A percentile compares a stretch with the other conserved stretches of the same genome.
Conservation (phyloP, 306 rosid species). For the Malus orientalis region DNA sequence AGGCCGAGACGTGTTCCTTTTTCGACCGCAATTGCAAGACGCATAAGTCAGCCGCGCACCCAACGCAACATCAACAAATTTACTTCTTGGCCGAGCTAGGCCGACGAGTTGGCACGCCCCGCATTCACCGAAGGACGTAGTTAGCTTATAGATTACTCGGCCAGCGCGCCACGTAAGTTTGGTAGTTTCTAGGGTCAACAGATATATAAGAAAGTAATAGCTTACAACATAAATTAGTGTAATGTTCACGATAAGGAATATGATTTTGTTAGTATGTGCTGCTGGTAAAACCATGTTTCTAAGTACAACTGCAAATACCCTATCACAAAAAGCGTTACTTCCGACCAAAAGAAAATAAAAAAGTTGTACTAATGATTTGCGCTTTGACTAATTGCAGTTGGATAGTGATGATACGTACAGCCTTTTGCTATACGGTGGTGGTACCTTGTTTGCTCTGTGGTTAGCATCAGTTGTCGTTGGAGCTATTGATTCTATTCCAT, state of each 20-base stretch:
- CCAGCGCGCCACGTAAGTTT: too few relatives aligned
- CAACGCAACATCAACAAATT: too few relatives aligned
- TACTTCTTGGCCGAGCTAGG: too few relatives aligned
- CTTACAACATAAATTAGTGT: background rate
- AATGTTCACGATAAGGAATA: background rate
- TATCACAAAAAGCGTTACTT: background rate
- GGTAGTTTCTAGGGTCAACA: too few relatives aligned
- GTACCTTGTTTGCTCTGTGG: slow-evolving; percentile 52
- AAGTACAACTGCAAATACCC: background rate
- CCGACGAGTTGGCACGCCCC: too few relatives aligned
- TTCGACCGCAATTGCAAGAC: too few relatives aligned
- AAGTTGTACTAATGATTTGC: background rate
- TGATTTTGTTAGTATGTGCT: background rate
- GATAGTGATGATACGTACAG: slow-evolving; percentile 37
- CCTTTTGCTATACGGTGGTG: slow-evolving; percentile 40
- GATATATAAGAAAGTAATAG: background rate
- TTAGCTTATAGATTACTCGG: too few relatives aligned
- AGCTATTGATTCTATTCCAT: slow-evolving; percentile 77
- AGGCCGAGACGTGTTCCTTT: too few relatives aligned
- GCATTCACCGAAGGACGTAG: too few relatives aligned
- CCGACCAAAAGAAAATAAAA: background rate
- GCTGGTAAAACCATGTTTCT: background rate
- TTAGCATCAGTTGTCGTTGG: slow-evolving; percentile 60
- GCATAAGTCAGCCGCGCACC: too few relatives aligned
- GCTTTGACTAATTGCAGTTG: slow-evolving; percentile 30